Percentiles rank a stretch among this genome's conserved stretches.
These are phyloP conservation scores for Naganishia sp. DNA, from an alignment of 1,284 basidiomycete genomes.

Conservation along the genomic window DNA sequence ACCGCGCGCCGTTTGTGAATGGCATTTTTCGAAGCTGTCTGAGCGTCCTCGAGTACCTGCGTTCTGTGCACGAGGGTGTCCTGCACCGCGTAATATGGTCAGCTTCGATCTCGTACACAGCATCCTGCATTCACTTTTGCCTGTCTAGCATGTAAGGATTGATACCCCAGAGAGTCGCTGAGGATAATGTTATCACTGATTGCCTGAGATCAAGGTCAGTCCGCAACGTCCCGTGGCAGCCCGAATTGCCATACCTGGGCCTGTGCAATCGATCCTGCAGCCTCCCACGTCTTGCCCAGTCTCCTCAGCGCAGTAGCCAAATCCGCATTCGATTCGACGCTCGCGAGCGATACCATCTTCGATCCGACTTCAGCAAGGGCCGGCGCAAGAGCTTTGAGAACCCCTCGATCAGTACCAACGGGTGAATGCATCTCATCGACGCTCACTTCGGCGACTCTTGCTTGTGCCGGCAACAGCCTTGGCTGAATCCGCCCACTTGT, in stretches of 20 bases:
- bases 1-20: constrained; percentile 88
- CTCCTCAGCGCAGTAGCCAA: constrained; percentile 77
- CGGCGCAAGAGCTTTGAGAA: constrained; percentile 64
- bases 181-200: constrained; percentile 89
- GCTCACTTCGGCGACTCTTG: constrained; percentile 70
- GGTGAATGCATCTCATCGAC: constrained; percentile 6
- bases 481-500: constrained; percentile 82
- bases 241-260: constrained; percentile 59
- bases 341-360: constrained; percentile 81
- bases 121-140: constrained; percentile 62
- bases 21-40: constrained; percentile 81
- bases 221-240: constrained; percentile 26
- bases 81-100: constrained; percentile 38
- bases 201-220: constrained; percentile 53
- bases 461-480: constrained; percentile 82
- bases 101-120: neutral
- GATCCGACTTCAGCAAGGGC: constrained; percentile 83
- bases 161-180: constrained; percentile 87
- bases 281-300: constrained; percentile 80
- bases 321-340: constrained; percentile 78
- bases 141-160: constrained; percentile 88
- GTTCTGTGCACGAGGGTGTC: constrained; percentile 85
- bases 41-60: constrained; percentile 85
- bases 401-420: neutral
- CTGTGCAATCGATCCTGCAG: constrained; percentile 76